Evolutionary conservation across 2,329 filamentous ascomycete species (phyloP), one percentile per base, ranked within the genome.

Genomic region (Xenoacremonium recifei): DNA sequence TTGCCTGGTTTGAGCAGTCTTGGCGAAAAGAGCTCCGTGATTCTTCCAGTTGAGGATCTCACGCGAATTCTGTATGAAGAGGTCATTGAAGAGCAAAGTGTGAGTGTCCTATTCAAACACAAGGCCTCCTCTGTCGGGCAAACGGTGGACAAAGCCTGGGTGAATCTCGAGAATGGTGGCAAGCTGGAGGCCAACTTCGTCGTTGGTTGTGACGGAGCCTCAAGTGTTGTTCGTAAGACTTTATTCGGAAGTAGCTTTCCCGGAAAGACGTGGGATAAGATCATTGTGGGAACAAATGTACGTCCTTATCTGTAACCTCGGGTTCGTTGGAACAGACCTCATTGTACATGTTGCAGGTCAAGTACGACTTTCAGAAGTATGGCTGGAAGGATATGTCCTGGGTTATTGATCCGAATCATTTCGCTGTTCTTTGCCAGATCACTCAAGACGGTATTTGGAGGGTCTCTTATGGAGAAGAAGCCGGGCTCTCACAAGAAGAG

Each of bases 31-130:
- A n/a, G n/a, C n/a, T n/a, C n/a, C n/a, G n/a, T n/a, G n/a, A n/a
- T n/a, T n/a, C n/a, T n/a, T n/a, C n/a, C n/a, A n/a, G n/a, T n/a
- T n/a, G n/a, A n/a, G n/a, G n/a, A n/a, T n/a, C n/a, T n/a, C n/a
- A n/a, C n/a, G n/a, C 73, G 3, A 69, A 73, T 2, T 58, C 68
- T 19, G 65, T 73, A 40, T 84, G 34, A 77, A 82, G 63, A 67
- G 74, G 43, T 39, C n/a, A 9, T 21, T 18, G 9, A 12, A 10
- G 18, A 19, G 18, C 30, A 20, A 19, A 30, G 17, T 11, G 21
- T 30, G 4, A 10, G 21, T 12, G 20, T 39, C n/a, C 19, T 21
- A 7, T 39, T 21, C n/a, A 15, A 15, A n/a, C 30, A 33, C 29
- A 21, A 32, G 13, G 37, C 33, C 15, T 1, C 25, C 12, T 10